Percentiles rank a stretch among this genome's conserved stretches.
These are phyloP conservation scores for Coprinopsis sp. DNA, from an alignment of 768 basidiomycete species.

Conservation along the genomic window DNA sequence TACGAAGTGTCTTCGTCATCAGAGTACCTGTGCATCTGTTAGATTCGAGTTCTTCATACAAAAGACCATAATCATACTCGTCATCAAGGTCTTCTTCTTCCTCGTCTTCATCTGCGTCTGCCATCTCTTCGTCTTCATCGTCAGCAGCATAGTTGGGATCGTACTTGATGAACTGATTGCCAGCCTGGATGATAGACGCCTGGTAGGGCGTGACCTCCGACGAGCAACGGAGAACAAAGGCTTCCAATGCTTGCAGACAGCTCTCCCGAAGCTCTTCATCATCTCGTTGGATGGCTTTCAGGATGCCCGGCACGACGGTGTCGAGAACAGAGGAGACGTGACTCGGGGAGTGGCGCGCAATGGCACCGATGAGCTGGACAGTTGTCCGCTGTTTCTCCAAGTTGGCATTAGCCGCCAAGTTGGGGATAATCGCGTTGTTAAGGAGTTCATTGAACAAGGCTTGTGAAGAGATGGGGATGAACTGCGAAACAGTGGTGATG, in stretches of 20 bases:
- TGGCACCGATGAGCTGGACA: conserved; percentile 72
- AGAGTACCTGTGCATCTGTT: conserved; percentile 60
- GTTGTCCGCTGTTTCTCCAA: conserved; percentile 74
- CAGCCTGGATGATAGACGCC: conserved; percentile 60
- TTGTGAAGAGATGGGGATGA: conserved; percentile 68
- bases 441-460: conserved; percentile 61
- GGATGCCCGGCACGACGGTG: conserved; percentile 64
- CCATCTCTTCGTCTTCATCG: conserved; percentile 52
- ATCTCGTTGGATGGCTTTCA: conserved; percentile 64
- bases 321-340: conserved; percentile 58
- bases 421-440: conserved; percentile 53
- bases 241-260: conserved; percentile 84
- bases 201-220: conserved; percentile 75
- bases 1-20: conserved; percentile 99
- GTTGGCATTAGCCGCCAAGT: conserved; percentile 45
- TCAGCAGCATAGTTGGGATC: conserved; percentile 56
- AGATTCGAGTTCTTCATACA: conserved; percentile 1
- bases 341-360: conserved; percentile 69
- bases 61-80: conserved; percentile 45
- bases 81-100: conserved; percentile 81
- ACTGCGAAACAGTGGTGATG: conserved; percentile 80
- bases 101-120: conserved; percentile 71
- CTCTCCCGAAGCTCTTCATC: conserved; percentile 85
- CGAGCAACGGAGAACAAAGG: conserved; percentile 78
- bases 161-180: conserved; percentile 79